A percentile compares a stretch with the other conserved stretches of the same genome.
Evolutionary conservation across 768 basidiomycete genomes (phyloP).

Genomic region (Dentipellis fragilis): DNA sequence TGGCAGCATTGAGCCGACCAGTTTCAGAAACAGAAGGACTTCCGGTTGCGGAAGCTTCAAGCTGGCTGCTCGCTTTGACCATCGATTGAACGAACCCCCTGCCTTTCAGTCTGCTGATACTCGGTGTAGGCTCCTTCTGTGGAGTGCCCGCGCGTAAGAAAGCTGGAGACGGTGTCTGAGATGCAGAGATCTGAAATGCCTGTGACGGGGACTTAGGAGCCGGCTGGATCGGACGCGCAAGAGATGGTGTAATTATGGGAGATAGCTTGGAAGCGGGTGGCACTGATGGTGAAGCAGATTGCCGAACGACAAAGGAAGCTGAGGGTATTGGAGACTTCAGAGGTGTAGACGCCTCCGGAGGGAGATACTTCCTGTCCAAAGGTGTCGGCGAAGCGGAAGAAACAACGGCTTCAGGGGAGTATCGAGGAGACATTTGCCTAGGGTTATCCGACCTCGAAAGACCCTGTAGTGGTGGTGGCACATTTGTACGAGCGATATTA

Average conservation of each 20-base stretch:
- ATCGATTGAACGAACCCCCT: constrained; percentile 81
- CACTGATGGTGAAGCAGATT: not conserved
- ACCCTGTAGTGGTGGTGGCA: not conserved
- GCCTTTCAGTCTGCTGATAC: constrained; percentile 72
- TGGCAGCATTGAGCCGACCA: constrained; percentile 1
- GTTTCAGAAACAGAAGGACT: constrained; percentile 21
- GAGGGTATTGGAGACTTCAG: not conserved
- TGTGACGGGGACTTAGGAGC: constrained; percentile 32
- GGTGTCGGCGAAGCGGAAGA: not conserved
- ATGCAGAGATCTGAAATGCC: constrained; percentile 31
- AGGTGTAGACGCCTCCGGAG: not conserved
- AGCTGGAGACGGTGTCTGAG: constrained; percentile 39
- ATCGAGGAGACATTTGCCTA: not conserved
- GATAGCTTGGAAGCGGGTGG: not conserved
- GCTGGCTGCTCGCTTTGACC: constrained; percentile 56
- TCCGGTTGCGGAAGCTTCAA: constrained; percentile 25
- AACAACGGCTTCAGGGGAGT: not conserved
- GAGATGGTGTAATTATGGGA: not conserved
- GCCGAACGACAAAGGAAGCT: not conserved
- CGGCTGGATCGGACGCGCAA: constrained; percentile 7
- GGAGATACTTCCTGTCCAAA: not conserved
- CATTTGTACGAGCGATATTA: not conserved
- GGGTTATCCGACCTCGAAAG: not conserved
- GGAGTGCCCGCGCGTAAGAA: constrained; percentile 42
- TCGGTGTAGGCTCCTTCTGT: constrained; percentile 69